These are phyloP conservation scores for Platanthera zijinensis DNA, from an alignment of 106 monocot species.

Conservation along the genomic window DNA sequence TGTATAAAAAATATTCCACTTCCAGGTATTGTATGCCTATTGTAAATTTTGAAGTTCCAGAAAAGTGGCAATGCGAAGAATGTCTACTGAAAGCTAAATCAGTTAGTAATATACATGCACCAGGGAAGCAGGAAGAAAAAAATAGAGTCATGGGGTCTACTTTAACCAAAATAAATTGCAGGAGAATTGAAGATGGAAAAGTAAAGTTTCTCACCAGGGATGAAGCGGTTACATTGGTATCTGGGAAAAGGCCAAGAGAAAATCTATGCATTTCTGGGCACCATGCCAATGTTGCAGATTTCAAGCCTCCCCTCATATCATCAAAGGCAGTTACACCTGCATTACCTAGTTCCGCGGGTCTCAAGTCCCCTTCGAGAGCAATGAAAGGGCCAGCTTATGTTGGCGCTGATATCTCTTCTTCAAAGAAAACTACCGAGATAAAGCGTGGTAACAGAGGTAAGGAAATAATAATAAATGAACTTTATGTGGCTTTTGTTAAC, in stretches of 20 bases:
- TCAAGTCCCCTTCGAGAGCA: neutral
- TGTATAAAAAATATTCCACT: neutral
- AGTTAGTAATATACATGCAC: neutral
- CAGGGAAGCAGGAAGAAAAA: neutral
- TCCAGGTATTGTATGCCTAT: constrained; percentile 4
- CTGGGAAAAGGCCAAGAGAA: neutral
- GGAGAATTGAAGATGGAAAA: constrained; percentile 2
- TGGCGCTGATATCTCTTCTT: neutral
- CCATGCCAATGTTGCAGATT: too few species aligned
- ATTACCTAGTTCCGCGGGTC: neutral
- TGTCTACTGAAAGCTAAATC: constrained; percentile 4
- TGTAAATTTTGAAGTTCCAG: neutral
- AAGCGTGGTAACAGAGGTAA: neutral
- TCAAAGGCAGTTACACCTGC: neutral
- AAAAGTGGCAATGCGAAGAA: constrained; percentile 3
- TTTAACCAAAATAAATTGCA: neutral
- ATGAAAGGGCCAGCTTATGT: neutral
- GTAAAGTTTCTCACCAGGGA: constrained; percentile 3
- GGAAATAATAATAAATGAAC: neutral
- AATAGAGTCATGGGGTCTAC: neutral
- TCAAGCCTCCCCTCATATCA: neutral
- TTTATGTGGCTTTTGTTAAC: neutral
- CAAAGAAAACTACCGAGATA: neutral
- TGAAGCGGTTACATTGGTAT: constrained; percentile 1
- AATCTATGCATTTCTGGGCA: neutral